These are phyloP conservation scores for Saccharomycopsis phalli DNA, from an alignment of 1,139 yeast genomes.

Conservation along the genomic window DNA sequence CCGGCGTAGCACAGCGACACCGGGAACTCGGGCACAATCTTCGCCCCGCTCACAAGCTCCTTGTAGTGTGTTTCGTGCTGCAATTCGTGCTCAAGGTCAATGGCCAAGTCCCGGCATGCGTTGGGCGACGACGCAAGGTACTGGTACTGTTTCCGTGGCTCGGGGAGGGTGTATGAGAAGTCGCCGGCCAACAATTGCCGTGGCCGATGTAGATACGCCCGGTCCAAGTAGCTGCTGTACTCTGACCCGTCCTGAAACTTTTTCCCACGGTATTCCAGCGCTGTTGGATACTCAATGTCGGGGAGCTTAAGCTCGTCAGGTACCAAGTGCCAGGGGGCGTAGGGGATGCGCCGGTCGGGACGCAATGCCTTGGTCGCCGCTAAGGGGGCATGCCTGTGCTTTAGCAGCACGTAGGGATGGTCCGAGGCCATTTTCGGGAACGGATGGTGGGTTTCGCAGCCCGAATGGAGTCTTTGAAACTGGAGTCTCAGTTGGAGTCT, in stretches of 20 bases:
- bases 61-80: slow-evolving; percentile 36
- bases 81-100: slow-evolving; percentile 30
- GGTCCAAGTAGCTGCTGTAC: slow-evolving; percentile 23
- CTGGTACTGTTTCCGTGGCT: slow-evolving; percentile 42
- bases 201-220: slow-evolving; percentile 42
- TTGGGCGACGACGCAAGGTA: slow-evolving; percentile 50
- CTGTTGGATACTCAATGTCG: background rate
- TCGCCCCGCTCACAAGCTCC: slow-evolving; percentile 56
- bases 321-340: slow-evolving; percentile 16
- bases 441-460: slow-evolving; percentile 1
- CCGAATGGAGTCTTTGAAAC: background rate
- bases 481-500: no score
- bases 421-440: background rate
- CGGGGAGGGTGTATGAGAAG: slow-evolving; percentile 65
- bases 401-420: background rate
- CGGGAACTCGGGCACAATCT: slow-evolving; percentile 47
- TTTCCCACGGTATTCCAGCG: slow-evolving; percentile 4
- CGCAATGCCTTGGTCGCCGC: slow-evolving; percentile 1
- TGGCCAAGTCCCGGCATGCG: slow-evolving; percentile 55
- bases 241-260: slow-evolving; percentile 8
- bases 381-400: background rate
- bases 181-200: slow-evolving; percentile 57
- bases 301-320: slow-evolving; percentile 12
- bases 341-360: slow-evolving; percentile 17
- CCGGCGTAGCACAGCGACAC: slow-evolving; percentile 93